Base-by-base conservation (phyloP, 1,284 basidiomycete species). In the Ceratobasidium sp. region DNA sequence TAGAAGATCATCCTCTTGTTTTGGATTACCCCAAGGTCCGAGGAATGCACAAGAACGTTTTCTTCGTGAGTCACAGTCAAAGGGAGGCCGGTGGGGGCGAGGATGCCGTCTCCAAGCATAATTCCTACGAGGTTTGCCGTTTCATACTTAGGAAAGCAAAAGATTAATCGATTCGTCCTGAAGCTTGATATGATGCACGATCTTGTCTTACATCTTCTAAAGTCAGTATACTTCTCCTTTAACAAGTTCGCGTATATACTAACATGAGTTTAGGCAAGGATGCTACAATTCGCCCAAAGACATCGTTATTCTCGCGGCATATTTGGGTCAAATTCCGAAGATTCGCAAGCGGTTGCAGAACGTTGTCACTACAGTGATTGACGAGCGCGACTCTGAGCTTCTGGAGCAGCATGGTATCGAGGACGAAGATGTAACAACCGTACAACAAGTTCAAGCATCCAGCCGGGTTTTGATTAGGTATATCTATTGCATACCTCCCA, bases 261-360 rank as follows among this genome's bases (percentile, higher is more conserved):
- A 51, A n/a, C 67, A 64, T 46, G n/a, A 58, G 13, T 78, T 18
- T 81, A 91, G 89, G 56, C 91, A 92, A 84, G 90, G 91, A 0
- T 86, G 85, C 58, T 92, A 91, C 81, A 88, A 87, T 0, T 82
- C 86, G 9, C 88, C 90, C 46, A 92, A 92, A 1, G 91, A 93
- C 80, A 93, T 95, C 49, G 92, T 91, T 9, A 91, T 95, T 9
- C 84, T 95, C 13, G 93, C 92, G 81, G 92, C 92, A 0, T 94
- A 94, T 82, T 88, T 94, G 2, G 92, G 93, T 0, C 93, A 94
- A 81, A 86, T 95, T 1, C 87, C 89, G 2, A 87, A 88, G 46
- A 86, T 94, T 13, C 85, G 89, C 44, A 88, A 90, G 75, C 88
- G 87, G 0, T 84, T 93, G 9, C 80, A 83, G 23, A 81, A 85